A percentile compares a stretch with the other conserved stretches of the same genome.
These are phyloP conservation scores for Rhizopogon vinicolor DNA, from an alignment of 768 basidiomycete species.

Conservation along the genomic window DNA sequence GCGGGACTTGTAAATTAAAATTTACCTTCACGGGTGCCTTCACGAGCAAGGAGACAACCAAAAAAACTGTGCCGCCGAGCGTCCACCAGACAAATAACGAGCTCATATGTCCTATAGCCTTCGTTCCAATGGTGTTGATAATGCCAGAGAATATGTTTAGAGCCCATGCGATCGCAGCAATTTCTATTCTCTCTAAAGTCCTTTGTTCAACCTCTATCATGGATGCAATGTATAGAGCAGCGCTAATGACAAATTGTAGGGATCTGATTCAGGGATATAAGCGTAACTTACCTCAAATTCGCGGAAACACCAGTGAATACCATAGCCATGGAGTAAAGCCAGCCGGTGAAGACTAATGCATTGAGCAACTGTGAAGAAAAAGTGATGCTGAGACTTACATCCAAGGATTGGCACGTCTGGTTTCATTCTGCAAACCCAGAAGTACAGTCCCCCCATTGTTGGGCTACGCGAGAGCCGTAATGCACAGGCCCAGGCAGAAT, in stretches of 20 bases:
- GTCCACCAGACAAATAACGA: slow-evolving; percentile 60
- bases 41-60: slow-evolving; percentile 50
- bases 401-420: slow-evolving; percentile 48
- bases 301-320: slow-evolving; percentile 56
- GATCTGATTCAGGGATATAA: not conserved
- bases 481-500: not conserved
- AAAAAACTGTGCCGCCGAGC: slow-evolving; percentile 50
- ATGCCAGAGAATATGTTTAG: slow-evolving; percentile 52
- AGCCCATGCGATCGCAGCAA: slow-evolving; percentile 52
- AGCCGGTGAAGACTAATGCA: slow-evolving; percentile 39
- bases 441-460: slow-evolving; percentile 56
- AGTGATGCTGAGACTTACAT: slow-evolving; percentile 30
- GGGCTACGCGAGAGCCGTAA: slow-evolving; percentile 29
- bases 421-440: slow-evolving; percentile 62
- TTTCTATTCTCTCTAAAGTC: slow-evolving; percentile 43
- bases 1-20: slow-evolving; percentile 16
- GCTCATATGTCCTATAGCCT: slow-evolving; percentile 52
- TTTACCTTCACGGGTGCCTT: slow-evolving; percentile 49
- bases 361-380: not conserved
- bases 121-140: slow-evolving; percentile 54
- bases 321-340: slow-evolving; percentile 60
- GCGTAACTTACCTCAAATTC: slow-evolving; percentile 39
- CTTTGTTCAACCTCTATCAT: slow-evolving; percentile 45
- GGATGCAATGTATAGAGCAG: slow-evolving; percentile 51
- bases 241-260: slow-evolving; percentile 21